Evolutionary conservation across 1,139 yeast genomes (phyloP).

Genomic region (Hanseniaspora sp.): DNA sequence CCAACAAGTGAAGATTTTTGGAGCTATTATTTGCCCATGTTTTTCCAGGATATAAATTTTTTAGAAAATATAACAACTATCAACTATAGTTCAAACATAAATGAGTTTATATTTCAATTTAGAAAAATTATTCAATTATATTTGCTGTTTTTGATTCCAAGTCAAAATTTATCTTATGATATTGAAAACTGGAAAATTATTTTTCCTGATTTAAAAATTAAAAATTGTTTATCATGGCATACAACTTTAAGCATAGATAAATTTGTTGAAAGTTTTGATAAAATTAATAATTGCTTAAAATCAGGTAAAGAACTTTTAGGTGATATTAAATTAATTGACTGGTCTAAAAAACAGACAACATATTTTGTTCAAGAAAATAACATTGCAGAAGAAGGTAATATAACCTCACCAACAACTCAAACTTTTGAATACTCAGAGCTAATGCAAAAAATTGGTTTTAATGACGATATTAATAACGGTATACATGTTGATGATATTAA

Average conservation of each 20-base stretch:
- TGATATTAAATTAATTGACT: background rate
- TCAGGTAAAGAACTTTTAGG: constrained; percentile 6
- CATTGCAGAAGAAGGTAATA: background rate
- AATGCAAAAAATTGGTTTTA: constrained; percentile 1
- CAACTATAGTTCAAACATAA: background rate
- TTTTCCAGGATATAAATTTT: background rate
- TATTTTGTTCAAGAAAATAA: background rate
- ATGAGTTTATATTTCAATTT: constrained; percentile 7
- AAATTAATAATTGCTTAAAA: constrained; percentile 1
- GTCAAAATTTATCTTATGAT: background rate
- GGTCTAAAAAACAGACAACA: background rate
- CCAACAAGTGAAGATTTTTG: constrained; percentile 5
- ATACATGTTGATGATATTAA: background rate
- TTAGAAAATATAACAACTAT: background rate
- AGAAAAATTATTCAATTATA: constrained; percentile 5
- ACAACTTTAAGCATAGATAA: background rate
- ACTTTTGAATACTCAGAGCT: constrained; percentile 12
- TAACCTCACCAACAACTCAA: background rate
- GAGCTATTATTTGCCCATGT: constrained; percentile 12
- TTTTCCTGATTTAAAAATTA: background rate
- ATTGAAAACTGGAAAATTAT: background rate
- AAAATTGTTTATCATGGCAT: background rate
- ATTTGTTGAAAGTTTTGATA: background rate
- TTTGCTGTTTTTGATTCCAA: constrained; percentile 8
- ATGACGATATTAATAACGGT: background rate